Evolutionary conservation across 306 rosid genomes (phyloP), one percentile per base, ranked within the genome.

Genomic region (Ormosia semicastrata): DNA sequence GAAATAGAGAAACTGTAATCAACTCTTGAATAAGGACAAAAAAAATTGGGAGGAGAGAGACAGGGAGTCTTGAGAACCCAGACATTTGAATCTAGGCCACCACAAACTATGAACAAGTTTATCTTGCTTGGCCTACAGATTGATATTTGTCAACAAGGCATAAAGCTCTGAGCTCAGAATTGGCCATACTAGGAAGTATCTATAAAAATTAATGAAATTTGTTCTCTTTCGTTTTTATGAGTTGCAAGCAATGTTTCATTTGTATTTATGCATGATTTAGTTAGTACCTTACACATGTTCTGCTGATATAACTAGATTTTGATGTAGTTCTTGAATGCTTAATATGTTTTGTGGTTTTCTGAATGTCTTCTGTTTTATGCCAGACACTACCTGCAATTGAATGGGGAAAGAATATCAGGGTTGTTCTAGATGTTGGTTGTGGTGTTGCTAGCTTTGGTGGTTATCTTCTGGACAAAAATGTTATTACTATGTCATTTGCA

Each of bases 401-500:
- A 59, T 94, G 97, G 98, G 98, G 97, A 73, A 77, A 85, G 79
- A 85, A 89, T 54, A 87, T 90, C 67, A 88, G 98, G 87, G 97
- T 92, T 81, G 80, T 92, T 84, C 88, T 94, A 17, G 98, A 93
- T 81, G 97, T 87, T 57, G 98, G 98, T 36, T 93, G 97, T 82
- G 98, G 97, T 12, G 98, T 93, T 75, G 98, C 98, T 76, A 93
- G 98, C 88, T 93, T 93, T 73, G 98, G 97, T 57, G 98, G 98
- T 50, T 57, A 84, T 88, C 88, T 94, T 76, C 75, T 92, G 80
- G 94, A 94, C 36, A 92, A 81, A 69, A 85, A 92, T 76, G 98
- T 92, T 57, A 89, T 94, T 49, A 84, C 98, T 70, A 86, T 94
- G 98, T 94, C 98, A 36, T 89, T 94, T 82, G 98, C 97, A 44